Evolutionary conservation across 768 basidiomycete genomes (phyloP), one percentile per base, ranked within the genome.

Genomic region (Rhizopogon vinicolor): DNA sequence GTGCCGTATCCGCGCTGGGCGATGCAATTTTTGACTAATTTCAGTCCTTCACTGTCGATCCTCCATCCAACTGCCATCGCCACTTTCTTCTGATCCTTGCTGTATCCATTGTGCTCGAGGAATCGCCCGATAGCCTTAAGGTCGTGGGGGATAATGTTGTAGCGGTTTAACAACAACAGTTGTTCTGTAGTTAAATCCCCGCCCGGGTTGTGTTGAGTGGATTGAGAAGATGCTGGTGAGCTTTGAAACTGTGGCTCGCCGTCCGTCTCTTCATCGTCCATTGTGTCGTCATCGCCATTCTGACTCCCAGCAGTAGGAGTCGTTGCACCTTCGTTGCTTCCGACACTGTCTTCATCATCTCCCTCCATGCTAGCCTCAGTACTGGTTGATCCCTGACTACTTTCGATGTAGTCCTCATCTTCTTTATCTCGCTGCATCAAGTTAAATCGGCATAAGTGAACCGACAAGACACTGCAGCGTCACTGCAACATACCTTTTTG

Each of bases 391-490:
- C 1, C 14, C 48, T 37, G 48, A 37, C 19, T 49, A 37, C 33
- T 22, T n/a, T 44, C 19, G 12, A 31, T n/a, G n/a, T 18, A 55
- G 29, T 58, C 57, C 7, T 52, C 59, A 43, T 60, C 39, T 44
- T 55, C 51, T 22, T 58, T 42, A 35, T 58, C 57, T 9, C 42
- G 51, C 59, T 60, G 39, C 28, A n/a, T 10, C 42, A 35, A 10
- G 8, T 28, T 14, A 33, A 19, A 43, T 25, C 4, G 25, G 4
- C 16, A 31, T 9, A 33, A 25, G 44, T 19, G 44, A 16, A 31
- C 29, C 14, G 35, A 22, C 46, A 1, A 22, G 14, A 9, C 13
- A 37, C 14, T 16, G 19, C 46, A 37, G 7, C 19, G 19, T 49
- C 19, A 37, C 35, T 16, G 33, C 22, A 31, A 14, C 39, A 22